Conservation (phyloP, 2,329 filamentous ascomycete genomes). For the Cytospora chrysosperma region DNA sequence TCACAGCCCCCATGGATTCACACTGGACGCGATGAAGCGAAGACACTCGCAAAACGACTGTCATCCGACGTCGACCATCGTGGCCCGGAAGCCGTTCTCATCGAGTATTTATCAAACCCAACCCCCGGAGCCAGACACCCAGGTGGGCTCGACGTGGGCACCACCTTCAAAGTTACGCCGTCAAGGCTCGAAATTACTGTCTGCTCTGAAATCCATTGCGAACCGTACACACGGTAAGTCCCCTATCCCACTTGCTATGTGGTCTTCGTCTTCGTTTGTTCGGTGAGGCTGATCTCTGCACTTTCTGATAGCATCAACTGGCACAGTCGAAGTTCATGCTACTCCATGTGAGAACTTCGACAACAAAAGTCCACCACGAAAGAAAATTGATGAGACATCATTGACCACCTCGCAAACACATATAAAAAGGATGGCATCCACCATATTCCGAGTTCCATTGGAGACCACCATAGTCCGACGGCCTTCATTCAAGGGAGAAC, state of each 20-base stretch:
- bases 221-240: conserved; percentile 27
- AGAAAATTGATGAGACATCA: conserved; percentile 1
- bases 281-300: not conserved
- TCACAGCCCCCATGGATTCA: not conserved
- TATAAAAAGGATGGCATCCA: conserved; percentile 40
- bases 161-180: conserved; percentile 39
- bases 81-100: conserved; percentile 1
- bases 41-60: conserved; percentile 14
- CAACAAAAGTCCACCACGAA: conserved; percentile 22
- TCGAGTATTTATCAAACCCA: conserved; percentile 1
- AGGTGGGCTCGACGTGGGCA: conserved; percentile 25
- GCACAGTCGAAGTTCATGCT: conserved; percentile 12
- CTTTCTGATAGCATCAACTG: conserved; percentile 1
- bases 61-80: conserved; percentile 14
- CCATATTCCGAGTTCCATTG: conserved; percentile 38
- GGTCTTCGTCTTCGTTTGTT: not conserved
- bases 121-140: not conserved
- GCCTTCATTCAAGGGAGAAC: conserved; percentile 36
- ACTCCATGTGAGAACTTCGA: not conserved
- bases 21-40: conserved; percentile 22
- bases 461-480: conserved; percentile 46
- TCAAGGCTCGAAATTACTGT: conserved; percentile 43
- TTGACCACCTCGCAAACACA: not conserved
- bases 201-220: conserved; percentile 35
- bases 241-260: too few species aligned